Evolutionary conservation across 1,284 basidiomycete species (phyloP).

Genomic region (Leccinum huronense): DNA sequence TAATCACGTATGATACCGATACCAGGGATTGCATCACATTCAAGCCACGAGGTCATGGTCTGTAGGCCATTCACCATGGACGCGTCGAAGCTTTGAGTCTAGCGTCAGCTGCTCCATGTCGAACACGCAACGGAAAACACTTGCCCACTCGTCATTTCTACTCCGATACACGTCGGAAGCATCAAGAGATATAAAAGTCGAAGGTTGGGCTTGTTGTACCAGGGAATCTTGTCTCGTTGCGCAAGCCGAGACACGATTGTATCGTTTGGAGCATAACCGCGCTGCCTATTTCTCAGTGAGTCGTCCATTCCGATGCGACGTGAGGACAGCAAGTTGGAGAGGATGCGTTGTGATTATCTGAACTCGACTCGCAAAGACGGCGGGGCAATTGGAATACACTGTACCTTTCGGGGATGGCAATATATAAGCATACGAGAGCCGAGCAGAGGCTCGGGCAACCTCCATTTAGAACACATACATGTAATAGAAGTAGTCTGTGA

Average conservation of each 20-base stretch:
- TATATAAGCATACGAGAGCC: no score
- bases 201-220: conserved; percentile 51
- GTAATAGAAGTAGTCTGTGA: no score
- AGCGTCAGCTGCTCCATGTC: not conserved
- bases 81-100: conserved; percentile 16
- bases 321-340: not conserved
- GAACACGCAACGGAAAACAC: conserved; percentile 20
- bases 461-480: no score
- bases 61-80: conserved; percentile 22
- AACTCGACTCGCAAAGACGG: no score
- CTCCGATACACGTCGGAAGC: conserved; percentile 60
- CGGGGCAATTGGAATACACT: no score
- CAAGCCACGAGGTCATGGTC: conserved; percentile 22
- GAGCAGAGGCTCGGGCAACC: no score
- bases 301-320: not conserved
- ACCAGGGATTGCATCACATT: conserved; percentile 13
- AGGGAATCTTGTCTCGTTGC: conserved; percentile 46
- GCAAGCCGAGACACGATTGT: conserved; percentile 45
- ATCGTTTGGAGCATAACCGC: conserved; percentile 27
- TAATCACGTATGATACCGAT: not conserved
- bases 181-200: conserved; percentile 42
- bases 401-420: no score
- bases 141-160: conserved; percentile 61
- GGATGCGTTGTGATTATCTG: no score
- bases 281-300: not conserved